Base-by-base conservation (phyloP, 208 protist species). In the Leishmania lainsoni region DNA sequence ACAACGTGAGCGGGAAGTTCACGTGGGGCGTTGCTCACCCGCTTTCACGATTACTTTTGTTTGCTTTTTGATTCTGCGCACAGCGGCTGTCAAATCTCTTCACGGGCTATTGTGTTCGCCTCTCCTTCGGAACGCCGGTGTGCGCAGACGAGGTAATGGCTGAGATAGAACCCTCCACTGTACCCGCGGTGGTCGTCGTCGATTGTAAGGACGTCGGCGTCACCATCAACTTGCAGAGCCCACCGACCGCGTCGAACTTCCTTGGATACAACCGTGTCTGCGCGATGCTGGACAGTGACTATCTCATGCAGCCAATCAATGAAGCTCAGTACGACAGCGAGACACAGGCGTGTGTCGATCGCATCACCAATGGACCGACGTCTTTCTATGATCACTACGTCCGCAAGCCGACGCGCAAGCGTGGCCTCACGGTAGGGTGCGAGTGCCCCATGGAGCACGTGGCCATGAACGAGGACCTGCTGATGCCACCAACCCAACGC, bases 311-410 rank as follows among this genome's bases (percentile, higher is more conserved):
- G 65, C 91, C 91, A 9, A 91, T 94, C 68, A 91, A 92, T 52
- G 91, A 94, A 61, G 91, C 91, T 32, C 85, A 92, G 75, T 94
- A 93, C 78, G 91, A 94, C 76, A 93, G 89, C 70, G 91, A 94
- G 69, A 94, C 91, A 45, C 91, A 94, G 83, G 87, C 83, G 2
- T 94, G 91, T 68, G 87, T 94, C 12, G 91, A 94, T 75, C 83
- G 75, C n/a, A 32, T 56, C 26, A 83, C 81, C 54, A 86, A 89
- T 32, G 86, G 87, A 29, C 86, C 84, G 8, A 72, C 58, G 0
- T 90, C 87, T 6, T 94, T 91, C 54, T 92, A 93, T 71, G 89
- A 92, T 61, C 91, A 94, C 70, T 94, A 90, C 75, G 86, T 88
- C 22, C 54, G 56, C 48, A 79, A 86, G 52, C 85, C 87, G 17